Percentiles rank a stretch among this genome's conserved stretches.
These are phyloP conservation scores for Pulicaria dysenterica DNA, from an alignment of 129 eudicot species.

Conservation along the genomic window DNA sequence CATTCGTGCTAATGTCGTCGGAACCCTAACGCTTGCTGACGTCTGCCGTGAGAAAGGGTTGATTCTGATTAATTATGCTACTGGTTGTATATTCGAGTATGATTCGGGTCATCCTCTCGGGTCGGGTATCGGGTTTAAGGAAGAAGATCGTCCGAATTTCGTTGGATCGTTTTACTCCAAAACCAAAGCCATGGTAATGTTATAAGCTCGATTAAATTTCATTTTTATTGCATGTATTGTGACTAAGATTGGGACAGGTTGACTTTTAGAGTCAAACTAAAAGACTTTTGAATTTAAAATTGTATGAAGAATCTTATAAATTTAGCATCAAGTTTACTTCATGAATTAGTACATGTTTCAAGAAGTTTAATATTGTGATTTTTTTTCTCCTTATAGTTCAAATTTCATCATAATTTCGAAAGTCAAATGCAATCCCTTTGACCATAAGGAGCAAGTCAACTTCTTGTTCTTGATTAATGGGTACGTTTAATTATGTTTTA, in stretches of 20 bases:
- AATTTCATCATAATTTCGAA: not conserved
- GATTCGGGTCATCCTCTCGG: conserved; percentile 53
- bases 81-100: conserved; percentile 72
- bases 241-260: not conserved
- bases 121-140: conserved; percentile 73
- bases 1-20: conserved; percentile 62
- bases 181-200: conserved; percentile 77
- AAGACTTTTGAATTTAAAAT: not conserved
- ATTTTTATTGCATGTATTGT: not conserved
- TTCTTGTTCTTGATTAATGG: not conserved
- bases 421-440: not conserved
- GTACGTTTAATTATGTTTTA: not conserved
- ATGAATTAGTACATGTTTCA: not conserved
- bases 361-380: not conserved
- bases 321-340: not conserved
- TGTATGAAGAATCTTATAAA: not conserved
- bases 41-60: conserved; percentile 61
- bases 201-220: not conserved
- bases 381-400: not conserved
- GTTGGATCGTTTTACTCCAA: conserved; percentile 74
- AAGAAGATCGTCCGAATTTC: conserved; percentile 69
- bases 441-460: not conserved
- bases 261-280: not conserved
- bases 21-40: conserved; percentile 65
- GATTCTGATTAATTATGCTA: conserved; percentile 58